A percentile compares a stretch with the other conserved stretches of the same genome.
phyloP scores from a whole-genome alignment of 192 early-diverging fungal genomes.

The Coemansia javaensis region DNA sequence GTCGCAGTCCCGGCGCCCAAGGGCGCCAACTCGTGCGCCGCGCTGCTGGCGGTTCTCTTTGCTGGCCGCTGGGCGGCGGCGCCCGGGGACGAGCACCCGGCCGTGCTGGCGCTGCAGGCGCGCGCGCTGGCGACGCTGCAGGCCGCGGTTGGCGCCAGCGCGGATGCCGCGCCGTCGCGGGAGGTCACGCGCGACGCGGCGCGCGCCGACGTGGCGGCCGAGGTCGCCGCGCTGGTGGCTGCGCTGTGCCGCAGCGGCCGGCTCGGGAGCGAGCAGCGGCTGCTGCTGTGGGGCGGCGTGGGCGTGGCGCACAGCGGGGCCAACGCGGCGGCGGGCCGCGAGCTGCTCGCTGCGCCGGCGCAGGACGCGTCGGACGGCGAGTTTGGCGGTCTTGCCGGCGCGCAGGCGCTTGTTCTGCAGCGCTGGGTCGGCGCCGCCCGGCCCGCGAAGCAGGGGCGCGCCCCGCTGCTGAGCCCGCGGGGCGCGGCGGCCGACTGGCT shows the following conservation, averaged over 20 bases:
- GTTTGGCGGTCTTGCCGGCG: not conserved
- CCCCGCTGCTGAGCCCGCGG: not conserved
- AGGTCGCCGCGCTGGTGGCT: not conserved
- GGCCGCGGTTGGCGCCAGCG: slow-evolving; percentile 1
- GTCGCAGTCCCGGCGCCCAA: slow-evolving; percentile 18
- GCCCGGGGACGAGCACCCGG: not conserved
- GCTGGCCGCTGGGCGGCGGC: not conserved
- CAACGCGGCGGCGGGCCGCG: slow-evolving; percentile 5
- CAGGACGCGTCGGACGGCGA: not conserved
- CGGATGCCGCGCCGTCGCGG: not conserved
- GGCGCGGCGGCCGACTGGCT: slow-evolving; percentile 16
- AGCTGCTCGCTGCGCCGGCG: not conserved
- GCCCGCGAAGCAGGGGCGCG: not conserved
- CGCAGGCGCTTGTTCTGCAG: slow-evolving; percentile 15
- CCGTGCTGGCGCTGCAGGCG: slow-evolving; percentile 3
- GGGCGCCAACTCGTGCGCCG: slow-evolving; percentile 6
- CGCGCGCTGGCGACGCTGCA: slow-evolving; percentile 13
- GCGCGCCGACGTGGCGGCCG: slow-evolving; percentile 7
- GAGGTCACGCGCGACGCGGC: slow-evolving; percentile 6
- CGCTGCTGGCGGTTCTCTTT: slow-evolving; percentile 10
- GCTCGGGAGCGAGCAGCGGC: slow-evolving; percentile 1
- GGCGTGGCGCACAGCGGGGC: slow-evolving; percentile 12
- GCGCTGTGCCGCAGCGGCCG: not conserved
- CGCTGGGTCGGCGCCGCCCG: slow-evolving; percentile 3
- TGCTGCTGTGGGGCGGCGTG: slow-evolving; percentile 8